phyloP scores from a whole-genome alignment of 306 rosid genomes.

The Adenanthera pavonina region DNA sequence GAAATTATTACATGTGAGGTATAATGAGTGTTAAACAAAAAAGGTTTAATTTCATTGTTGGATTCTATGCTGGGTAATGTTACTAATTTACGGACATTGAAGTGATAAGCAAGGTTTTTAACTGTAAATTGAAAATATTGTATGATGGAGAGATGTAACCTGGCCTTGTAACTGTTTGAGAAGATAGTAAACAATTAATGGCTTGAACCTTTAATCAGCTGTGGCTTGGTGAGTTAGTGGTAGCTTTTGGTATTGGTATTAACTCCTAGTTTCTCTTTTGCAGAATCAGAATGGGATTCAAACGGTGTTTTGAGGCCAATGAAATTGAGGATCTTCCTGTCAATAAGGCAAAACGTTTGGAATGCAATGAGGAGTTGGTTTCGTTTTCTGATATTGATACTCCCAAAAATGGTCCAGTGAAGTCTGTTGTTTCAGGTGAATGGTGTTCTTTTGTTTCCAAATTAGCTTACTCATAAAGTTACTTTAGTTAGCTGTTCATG shows the following conservation, averaged over 20 bases:
- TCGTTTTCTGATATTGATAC: conserved; percentile 42
- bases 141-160: background rate
- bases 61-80: background rate
- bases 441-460: background rate
- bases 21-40: background rate
- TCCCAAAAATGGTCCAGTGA: conserved; percentile 34
- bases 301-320: conserved; percentile 54
- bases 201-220: background rate
- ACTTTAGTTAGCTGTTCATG: background rate
- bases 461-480: background rate
- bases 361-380: conserved; percentile 31
- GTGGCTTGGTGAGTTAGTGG: background rate
- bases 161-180: background rate
- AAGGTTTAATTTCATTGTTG: background rate
- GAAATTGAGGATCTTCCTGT: conserved; percentile 52
- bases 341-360: conserved; percentile 54
- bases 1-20: background rate
- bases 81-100: background rate
- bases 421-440: conserved; percentile 49
- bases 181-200: background rate
- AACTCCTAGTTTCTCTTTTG: background rate
- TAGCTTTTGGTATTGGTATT: background rate
- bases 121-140: background rate
- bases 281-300: conserved; percentile 61
- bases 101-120: background rate